phyloP scores from a whole-genome alignment of 2,329 filamentous ascomycete species.

The Xylariaceae sp. region DNA sequence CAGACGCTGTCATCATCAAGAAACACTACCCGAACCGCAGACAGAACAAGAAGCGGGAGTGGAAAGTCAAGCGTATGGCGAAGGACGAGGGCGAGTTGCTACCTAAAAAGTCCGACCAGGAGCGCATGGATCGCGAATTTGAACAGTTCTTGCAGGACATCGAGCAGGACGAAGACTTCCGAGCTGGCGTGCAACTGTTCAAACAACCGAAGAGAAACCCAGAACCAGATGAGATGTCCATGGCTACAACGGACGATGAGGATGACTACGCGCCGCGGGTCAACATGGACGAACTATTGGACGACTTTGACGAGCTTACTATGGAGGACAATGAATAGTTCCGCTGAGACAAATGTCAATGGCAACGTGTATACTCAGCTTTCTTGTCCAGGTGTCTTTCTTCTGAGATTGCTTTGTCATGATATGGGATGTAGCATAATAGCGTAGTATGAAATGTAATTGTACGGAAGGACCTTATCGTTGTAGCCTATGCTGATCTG shows the following conservation, averaged over 20 bases:
- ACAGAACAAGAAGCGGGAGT: constrained; percentile 80
- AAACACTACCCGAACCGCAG: constrained; percentile 82
- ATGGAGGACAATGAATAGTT: constrained; percentile 53
- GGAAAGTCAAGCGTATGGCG: constrained; percentile 91
- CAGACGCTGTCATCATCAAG: constrained; percentile 94
- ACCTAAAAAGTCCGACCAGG: constrained; percentile 82
- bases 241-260: constrained; percentile 58
- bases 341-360: not conserved
- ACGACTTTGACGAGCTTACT: constrained; percentile 87
- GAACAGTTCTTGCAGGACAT: constrained; percentile 96
- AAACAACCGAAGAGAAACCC: constrained; percentile 57
- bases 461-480: too few relatives aligned
- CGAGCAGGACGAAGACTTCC: constrained; percentile 87
- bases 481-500: too few relatives aligned
- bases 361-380: not conserved
- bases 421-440: too few relatives aligned
- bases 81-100: constrained; percentile 84
- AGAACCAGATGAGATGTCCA: constrained; percentile 62
- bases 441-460: too few relatives aligned
- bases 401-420: not conserved
- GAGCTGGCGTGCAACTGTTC: constrained; percentile 80
- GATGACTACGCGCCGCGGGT: constrained; percentile 60
- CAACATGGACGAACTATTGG: constrained; percentile 75
- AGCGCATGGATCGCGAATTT: constrained; percentile 86
- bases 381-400: not conserved